A percentile compares a stretch with the other conserved stretches of the same genome.
phyloP scores from a whole-genome alignment of 2,329 filamentous ascomycete species.

The Penicillium sp. region DNA sequence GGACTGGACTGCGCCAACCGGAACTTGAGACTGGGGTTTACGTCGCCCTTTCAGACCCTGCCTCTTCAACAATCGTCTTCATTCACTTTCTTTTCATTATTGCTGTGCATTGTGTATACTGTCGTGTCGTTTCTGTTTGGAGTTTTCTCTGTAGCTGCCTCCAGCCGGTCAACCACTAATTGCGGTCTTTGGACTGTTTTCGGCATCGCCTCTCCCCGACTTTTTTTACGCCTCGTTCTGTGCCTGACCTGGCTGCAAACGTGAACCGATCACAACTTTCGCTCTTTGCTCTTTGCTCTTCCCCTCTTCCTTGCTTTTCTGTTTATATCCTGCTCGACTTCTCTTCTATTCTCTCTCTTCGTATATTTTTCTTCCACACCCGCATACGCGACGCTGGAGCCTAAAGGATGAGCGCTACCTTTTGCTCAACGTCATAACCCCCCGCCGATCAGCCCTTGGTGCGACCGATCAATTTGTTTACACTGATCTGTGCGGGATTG shows the following conservation, averaged over 20 bases:
- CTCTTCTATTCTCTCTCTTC: background rate
- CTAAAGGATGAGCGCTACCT: conserved; percentile 20
- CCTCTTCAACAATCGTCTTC: background rate
- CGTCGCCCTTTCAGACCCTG: background rate
- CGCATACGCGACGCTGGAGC: background rate
- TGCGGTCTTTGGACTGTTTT: conserved; percentile 13
- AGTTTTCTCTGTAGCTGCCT: background rate
- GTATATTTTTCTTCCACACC: background rate
- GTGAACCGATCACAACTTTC: background rate
- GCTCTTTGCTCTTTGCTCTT: conserved; percentile 11
- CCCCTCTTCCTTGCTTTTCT: conserved; percentile 7
- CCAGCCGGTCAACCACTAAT: conserved; percentile 10
- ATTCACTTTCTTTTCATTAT: background rate
- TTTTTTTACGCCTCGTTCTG: background rate
- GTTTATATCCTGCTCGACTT: background rate
- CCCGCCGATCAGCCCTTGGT: conserved; percentile 14
- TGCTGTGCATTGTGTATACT: conserved; percentile 5
- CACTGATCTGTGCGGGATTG: background rate
- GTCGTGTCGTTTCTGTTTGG: conserved; percentile 3
- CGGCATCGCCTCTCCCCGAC: conserved; percentile 1
- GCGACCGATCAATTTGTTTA: conserved; percentile 7
- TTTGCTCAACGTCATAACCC: conserved; percentile 12
- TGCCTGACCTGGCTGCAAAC: conserved; percentile 17
- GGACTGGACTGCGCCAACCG: background rate
- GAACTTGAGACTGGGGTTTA: background rate